These are phyloP conservation scores for Oenanthe sinensis DNA, from an alignment of 129 eudicot species.

Conservation along the genomic window DNA sequence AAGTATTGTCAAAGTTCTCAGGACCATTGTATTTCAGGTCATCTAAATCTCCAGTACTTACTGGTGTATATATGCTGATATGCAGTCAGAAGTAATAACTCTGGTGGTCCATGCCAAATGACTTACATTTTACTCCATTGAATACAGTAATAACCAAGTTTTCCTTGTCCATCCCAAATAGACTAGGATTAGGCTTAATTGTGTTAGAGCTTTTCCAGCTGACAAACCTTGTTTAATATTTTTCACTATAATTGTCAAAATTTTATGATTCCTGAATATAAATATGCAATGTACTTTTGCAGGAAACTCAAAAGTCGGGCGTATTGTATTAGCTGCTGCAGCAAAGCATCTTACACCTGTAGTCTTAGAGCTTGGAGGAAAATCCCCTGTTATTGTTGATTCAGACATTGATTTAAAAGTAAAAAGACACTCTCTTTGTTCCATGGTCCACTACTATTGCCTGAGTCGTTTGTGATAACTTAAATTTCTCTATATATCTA, in stretches of 20 bases:
- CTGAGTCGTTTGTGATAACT: conserved; percentile 10
- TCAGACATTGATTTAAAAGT: conserved; percentile 55
- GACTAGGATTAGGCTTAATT: not conserved
- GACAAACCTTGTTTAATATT: not conserved
- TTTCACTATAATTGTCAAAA: not conserved
- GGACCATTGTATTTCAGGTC: not conserved
- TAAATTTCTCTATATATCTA: conserved; percentile 8
- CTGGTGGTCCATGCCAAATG: not conserved
- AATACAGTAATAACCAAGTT: not conserved
- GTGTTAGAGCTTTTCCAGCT: not conserved
- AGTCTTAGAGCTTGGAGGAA: conserved; percentile 92
- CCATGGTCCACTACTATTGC: not conserved
- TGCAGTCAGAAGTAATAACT: not conserved
- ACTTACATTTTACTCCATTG: not conserved
- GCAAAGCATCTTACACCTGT: conserved; percentile 95
- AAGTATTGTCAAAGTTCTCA: not conserved
- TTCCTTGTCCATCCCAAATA: not conserved
- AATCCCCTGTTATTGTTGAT: conserved; percentile 79
- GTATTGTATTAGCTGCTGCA: conserved; percentile 83
- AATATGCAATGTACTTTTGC: conserved; percentile 14
- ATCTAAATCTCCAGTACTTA: not conserved
- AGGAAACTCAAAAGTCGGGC: conserved; percentile 80
- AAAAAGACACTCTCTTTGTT: conserved; percentile 11
- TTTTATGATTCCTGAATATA: conserved; percentile 1
- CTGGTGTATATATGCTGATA: not conserved